These are phyloP conservation scores for Ceratocystis huliohia DNA, from an alignment of 2,329 filamentous ascomycete genomes.

Conservation along the genomic window DNA sequence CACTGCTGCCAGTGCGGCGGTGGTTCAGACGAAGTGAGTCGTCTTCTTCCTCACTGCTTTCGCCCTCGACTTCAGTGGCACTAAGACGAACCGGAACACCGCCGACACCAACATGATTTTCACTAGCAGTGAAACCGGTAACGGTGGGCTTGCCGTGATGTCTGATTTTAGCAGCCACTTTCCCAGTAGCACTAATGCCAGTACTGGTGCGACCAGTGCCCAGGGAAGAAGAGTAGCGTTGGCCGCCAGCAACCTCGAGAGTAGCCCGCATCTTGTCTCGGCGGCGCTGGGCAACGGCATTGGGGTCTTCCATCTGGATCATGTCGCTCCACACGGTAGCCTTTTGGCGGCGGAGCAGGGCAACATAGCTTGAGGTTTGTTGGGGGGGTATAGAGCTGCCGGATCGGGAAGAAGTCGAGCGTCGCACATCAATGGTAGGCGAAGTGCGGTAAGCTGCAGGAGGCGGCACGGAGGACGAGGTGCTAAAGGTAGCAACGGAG, in stretches of 20 bases:
- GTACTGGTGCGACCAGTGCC: slow-evolving; percentile 46
- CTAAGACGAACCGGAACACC: slow-evolving; percentile 85
- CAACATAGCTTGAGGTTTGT: slow-evolving; percentile 68
- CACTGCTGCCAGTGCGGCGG: slow-evolving; percentile 61
- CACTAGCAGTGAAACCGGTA: slow-evolving; percentile 64
- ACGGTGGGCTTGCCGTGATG: slow-evolving; percentile 73
- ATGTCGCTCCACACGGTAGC: slow-evolving; percentile 98
- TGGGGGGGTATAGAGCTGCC: slow-evolving; percentile 33
- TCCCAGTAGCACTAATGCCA: slow-evolving; percentile 46
- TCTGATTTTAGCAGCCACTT: slow-evolving; percentile 74
- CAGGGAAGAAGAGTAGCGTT: slow-evolving; percentile 30
- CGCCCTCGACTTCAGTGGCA: slow-evolving; percentile 89
- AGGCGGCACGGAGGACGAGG: slow-evolving; percentile 53
- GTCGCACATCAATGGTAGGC: slow-evolving; percentile 47
- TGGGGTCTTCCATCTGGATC: slow-evolving; percentile 80
- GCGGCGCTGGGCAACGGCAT: slow-evolving; percentile 67
- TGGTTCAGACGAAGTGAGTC: slow-evolving; percentile 41
- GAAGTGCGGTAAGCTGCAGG: slow-evolving; percentile 46
- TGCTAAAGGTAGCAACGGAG: slow-evolving; percentile 56
- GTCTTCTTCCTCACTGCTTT: slow-evolving; percentile 67
- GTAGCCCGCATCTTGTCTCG: slow-evolving; percentile 78
- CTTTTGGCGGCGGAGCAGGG: slow-evolving; percentile 91
- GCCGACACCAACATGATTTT: slow-evolving; percentile 59
- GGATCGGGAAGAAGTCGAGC: slow-evolving; percentile 72
- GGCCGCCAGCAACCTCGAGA: slow-evolving; percentile 63